These are phyloP conservation scores for Raddia guianensis DNA, from an alignment of 176 grass and related monocot genomes.

Conservation along the genomic window DNA sequence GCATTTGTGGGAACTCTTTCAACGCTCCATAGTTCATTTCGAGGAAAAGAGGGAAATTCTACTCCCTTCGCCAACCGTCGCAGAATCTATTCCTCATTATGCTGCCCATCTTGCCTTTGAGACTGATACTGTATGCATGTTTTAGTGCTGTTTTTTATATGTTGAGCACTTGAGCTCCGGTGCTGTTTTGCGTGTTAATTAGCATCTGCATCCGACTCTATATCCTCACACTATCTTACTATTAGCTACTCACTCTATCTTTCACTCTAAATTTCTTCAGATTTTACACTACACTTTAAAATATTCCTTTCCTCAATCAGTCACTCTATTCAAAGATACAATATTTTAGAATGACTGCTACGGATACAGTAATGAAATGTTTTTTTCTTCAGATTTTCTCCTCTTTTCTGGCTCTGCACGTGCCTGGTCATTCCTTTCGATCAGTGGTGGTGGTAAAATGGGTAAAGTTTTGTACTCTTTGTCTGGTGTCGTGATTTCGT, in stretches of 20 bases:
- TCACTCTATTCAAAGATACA: too few relatives aligned
- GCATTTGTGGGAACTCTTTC: not conserved
- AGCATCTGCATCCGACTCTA: too few relatives aligned
- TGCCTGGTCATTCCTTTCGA: not conserved
- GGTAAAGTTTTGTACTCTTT: not conserved
- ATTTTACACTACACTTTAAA: too few relatives aligned
- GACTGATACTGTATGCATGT: not conserved
- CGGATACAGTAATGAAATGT: too few relatives aligned
- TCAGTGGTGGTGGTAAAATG: not conserved
- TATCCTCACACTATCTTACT: too few relatives aligned
- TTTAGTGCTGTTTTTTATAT: not conserved
- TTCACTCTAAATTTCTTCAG: too few relatives aligned
- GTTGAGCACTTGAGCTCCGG: not conserved
- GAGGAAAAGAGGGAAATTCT: constrained; percentile 5
- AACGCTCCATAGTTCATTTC: not conserved
- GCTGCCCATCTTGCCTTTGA: constrained; percentile 11
- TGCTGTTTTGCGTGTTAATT: too few relatives aligned
- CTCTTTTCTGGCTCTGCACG: not conserved
- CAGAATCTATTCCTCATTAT: constrained; percentile 53
- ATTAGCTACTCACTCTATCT: too few relatives aligned
- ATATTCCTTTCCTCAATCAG: too few relatives aligned
- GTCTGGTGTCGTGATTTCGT: too few relatives aligned
- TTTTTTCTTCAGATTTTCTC: not conserved
- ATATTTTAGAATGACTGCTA: too few relatives aligned
- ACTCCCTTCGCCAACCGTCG: not conserved